phyloP scores from a whole-genome alignment of 192 early-diverging fungal species.

The Funneliformis geosporum region DNA sequence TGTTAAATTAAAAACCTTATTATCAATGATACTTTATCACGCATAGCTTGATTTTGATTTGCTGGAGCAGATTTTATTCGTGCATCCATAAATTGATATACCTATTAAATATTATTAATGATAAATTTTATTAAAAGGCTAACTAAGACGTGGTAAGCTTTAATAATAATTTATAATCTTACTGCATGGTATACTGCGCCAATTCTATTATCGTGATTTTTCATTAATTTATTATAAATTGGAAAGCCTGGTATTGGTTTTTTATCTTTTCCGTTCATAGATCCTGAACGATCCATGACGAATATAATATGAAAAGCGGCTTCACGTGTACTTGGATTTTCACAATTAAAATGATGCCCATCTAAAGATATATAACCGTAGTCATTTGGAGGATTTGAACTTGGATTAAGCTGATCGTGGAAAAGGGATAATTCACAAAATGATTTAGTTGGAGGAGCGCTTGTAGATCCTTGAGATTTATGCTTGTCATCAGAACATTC shows the following conservation, averaged over 20 bases:
- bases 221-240: too few relatives aligned
- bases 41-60: background rate
- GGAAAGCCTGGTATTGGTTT: background rate
- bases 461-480: background rate
- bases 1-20: background rate
- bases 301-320: slow-evolving; percentile 31
- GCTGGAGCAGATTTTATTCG: background rate
- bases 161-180: background rate
- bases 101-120: background rate
- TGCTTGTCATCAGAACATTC: slow-evolving; percentile 19
- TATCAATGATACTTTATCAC: slow-evolving; percentile 28
- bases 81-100: slow-evolving; percentile 32
- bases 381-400: background rate
- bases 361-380: slow-evolving; percentile 32
- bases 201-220: slow-evolving; percentile 16
- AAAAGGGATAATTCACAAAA: slow-evolving; percentile 18
- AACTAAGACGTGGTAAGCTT: background rate
- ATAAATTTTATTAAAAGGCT: background rate
- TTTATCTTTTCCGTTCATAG: background rate
- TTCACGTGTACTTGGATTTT: background rate
- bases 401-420: background rate
- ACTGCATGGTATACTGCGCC: slow-evolving; percentile 34
- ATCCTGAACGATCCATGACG: slow-evolving; percentile 23
- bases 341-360: slow-evolving; percentile 32
- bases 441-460: background rate